Base-by-base conservation (phyloP, 352 stramenopile genomes). In the Pythium volutum region DNA sequence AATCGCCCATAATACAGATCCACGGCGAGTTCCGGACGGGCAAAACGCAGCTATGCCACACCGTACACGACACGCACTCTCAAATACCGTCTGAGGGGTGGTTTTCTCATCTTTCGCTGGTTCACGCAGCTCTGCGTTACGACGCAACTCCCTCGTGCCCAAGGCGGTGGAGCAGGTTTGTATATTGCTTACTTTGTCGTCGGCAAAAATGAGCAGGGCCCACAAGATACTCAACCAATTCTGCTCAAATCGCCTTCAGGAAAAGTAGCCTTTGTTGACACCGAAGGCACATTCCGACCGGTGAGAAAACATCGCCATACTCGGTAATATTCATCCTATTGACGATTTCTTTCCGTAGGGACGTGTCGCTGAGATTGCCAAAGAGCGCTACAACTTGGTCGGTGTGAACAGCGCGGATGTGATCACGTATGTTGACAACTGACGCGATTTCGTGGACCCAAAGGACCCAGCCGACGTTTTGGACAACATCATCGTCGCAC, bases 1-100 rank as follows among this genome's bases (percentile, higher is more conserved):
- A 43, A 18, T n/a, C 36, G n/a, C 38, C 51, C 2, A 27, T 29
- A 14, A 15, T 27, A 10, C 9, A 97, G 87, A 76, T 96, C 55
- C 92, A 94, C 53, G 90, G 93, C 18, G 93, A 98, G 63, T 98
- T 97, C 64, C 77, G 95, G 18, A 98, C 94, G 18, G 95, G 94
- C 22, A 98, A 98, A 69, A 98, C 94, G 1, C 94, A 98, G 63
- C 73, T 98, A 18, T 94, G 87, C 39, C 93, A 98, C 68, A 98
- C 94, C 38, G 83, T 90, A 80, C 29, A 25, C 16, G 2, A 14
- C 8, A 34, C 9, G 5, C 36, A 18, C 7, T 43, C n/a, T 20
- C 36, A 15, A 43, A 15, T 10, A 43, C n/a, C 14, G 16, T 22
- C 18, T 22, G n/a, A 7, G 11, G 36, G n/a, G 11, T 43, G 36